Base-by-base conservation (phyloP, 1,284 basidiomycete genomes). In the Vanrija humicola region DNA sequence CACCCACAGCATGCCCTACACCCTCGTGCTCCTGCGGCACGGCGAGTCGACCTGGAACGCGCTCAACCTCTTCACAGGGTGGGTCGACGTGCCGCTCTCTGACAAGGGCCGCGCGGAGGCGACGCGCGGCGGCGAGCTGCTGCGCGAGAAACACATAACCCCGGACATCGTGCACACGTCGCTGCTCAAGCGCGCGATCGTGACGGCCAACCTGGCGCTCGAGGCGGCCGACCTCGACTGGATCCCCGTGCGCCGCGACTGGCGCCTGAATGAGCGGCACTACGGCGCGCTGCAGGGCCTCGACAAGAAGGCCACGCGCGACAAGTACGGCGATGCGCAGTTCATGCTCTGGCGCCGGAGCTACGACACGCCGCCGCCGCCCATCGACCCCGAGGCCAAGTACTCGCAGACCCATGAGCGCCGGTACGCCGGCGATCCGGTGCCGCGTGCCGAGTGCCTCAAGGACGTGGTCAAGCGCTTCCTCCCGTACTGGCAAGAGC, bases 161-260 rank as follows among this genome's bases (percentile, higher is more conserved):
- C 51, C 51, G 10, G 51, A 52, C 26, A 39, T 52, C 16, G 38
- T 52, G n/a, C 45, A 52, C 51, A 52, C 51, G n/a, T 52, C 51
- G 4, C 38, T 52, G 23, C 38, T 52, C 14, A 45, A 45, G 16
- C 51, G 51, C 44, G 51, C 51, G 15, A 47, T 52, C 51, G 34
- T 23, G 25, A 52, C 51, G 16, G 38, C 44, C 38, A 34, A 52
- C 45, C 34, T 52, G 4, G 44, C 51, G 23, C 45, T 52, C 25
- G 51, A 52, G 38, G 38, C 16, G 12, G 51, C 51, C 12, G 45
- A 52, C 45, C 51, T 45, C 23, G 25, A 21, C 26, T 52, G 51
- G 51, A 52, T 52, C 45, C 51, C 51, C 6, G 51, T 52, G 2
- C 34, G 26, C 28, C 51, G 51, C 25, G 12, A 12, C 23, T 52